Evolutionary conservation across 345 rosid genomes (phyloP), one percentile per base, ranked within the genome.

Genomic region (Rhizophora mangle): DNA sequence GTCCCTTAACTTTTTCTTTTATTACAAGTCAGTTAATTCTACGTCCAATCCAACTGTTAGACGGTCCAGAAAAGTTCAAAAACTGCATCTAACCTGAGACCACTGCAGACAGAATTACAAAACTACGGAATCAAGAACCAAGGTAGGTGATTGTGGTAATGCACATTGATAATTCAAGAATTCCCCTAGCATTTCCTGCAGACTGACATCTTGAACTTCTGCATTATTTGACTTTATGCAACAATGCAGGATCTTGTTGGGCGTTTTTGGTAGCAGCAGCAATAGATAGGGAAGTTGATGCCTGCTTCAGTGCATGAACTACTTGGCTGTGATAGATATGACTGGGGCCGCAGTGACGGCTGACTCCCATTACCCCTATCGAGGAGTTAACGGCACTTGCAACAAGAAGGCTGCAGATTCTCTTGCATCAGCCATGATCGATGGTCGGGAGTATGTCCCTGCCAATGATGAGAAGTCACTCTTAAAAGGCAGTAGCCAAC

Each of bases 211-310:
- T 15, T 4, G 49, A 43, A 43, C 49, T 43, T 43, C 19, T 15
- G 5, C 18, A 43, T 11, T 43, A 11, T 15, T 13, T 43, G 8
- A 43, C 49, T 43, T 13, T 3, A 43, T 43, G 49, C 49, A 11
- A 13, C 49, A 13, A 13, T 60, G 21, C 24, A 82, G 96, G 82
- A 39, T 77, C 75, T 36, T 84, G 90, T n/a, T 86, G 88, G 87
- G 87, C 89, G 29, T 84, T 89, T 67, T 80, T 92, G 1, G 84
- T 85, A 0, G 80, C 82, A 4, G 87, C 88, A 2, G 92, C 88
- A 36, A 74, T 81, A 66, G 88, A 71, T 81, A 3, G 83, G 81
- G 19, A 70, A 80, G n/a, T 76, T 85, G 53, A 52, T 75, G 13
- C 73, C 86, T 30, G 76, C 82, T 19, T 85, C 88, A 0, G 85